These are phyloP conservation scores for Calonectria leucothoes DNA, from an alignment of 2,329 filamentous ascomycete genomes.

Conservation along the genomic window DNA sequence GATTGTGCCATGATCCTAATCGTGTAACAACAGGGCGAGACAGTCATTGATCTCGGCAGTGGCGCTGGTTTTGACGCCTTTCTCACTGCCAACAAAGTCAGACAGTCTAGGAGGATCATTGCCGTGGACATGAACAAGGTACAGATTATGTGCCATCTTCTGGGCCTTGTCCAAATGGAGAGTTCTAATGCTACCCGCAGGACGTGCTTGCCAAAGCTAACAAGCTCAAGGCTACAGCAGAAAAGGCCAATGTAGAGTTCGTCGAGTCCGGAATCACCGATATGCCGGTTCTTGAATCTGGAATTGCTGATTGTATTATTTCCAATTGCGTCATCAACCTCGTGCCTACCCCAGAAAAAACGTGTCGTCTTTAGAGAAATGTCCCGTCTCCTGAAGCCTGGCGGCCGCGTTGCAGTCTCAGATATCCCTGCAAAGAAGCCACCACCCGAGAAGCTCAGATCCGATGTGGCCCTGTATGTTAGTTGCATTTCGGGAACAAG, in stretches of 20 bases:
- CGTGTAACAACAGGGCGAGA: constrained; percentile 59
- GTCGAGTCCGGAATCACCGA: constrained; percentile 62
- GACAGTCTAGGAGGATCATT: constrained; percentile 59
- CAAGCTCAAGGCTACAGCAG: constrained; percentile 53
- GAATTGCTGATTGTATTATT: constrained; percentile 63
- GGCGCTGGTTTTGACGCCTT: constrained; percentile 71
- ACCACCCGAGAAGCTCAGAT: constrained; percentile 60
- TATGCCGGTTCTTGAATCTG: constrained; percentile 3
- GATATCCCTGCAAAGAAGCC: constrained; percentile 67
- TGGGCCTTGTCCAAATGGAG: too few relatives aligned
- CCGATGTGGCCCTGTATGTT: constrained; percentile 65
- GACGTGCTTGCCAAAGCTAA: constrained; percentile 66
- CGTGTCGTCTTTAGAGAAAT: constrained; percentile 67
- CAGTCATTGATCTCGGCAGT: constrained; percentile 66
- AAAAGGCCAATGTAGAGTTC: constrained; percentile 60
- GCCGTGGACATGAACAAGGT: constrained; percentile 72
- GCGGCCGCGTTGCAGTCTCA: constrained; percentile 68
- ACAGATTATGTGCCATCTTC: background rate
- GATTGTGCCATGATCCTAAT: background rate
- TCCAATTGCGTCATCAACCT: constrained; percentile 74
- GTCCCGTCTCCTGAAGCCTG: constrained; percentile 65
- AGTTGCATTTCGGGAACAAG: constrained; percentile 72
- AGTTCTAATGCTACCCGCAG: constrained; percentile 44
- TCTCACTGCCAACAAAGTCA: constrained; percentile 62
- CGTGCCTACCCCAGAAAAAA: constrained; percentile 67